These are phyloP conservation scores for Tieghemostelium lacteum DNA, from an alignment of 78 protist genomes.

Conservation along the genomic window DNA sequence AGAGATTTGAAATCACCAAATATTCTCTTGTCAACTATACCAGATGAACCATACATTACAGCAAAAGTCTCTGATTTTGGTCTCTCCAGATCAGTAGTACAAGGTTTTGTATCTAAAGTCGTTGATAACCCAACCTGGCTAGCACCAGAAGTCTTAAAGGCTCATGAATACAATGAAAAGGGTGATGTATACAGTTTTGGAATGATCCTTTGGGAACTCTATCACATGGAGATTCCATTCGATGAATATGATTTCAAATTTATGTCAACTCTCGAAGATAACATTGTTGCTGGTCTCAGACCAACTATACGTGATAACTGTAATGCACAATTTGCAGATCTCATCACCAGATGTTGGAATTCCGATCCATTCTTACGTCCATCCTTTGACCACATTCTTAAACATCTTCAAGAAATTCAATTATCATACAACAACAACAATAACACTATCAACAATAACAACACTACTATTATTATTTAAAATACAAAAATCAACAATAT, in stretches of 20 bases:
- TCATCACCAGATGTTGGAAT: slow-evolving; percentile 67
- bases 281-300: slow-evolving; percentile 61
- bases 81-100: slow-evolving; percentile 33
- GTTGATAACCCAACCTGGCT: slow-evolving; percentile 85
- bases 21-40: slow-evolving; percentile 39
- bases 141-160: slow-evolving; percentile 78
- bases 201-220: slow-evolving; percentile 81
- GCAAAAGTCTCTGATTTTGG: slow-evolving; percentile 82
- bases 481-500: too few relatives aligned
- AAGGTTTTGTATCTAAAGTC: slow-evolving; percentile 48
- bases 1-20: slow-evolving; percentile 84
- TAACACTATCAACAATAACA: too few relatives aligned
- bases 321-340: slow-evolving; percentile 26
- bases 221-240: slow-evolving; percentile 58
- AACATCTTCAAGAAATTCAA: slow-evolving; percentile 32
- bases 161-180: slow-evolving; percentile 50
- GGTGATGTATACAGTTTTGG: slow-evolving; percentile 82
- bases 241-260: slow-evolving; percentile 78
- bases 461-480: too few relatives aligned
- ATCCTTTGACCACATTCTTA: slow-evolving; percentile 41
- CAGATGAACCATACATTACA: slow-evolving; percentile 14
- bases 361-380: slow-evolving; percentile 53
- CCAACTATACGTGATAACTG: slow-evolving; percentile 58
- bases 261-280: slow-evolving; percentile 74
- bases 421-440: too few relatives aligned